A percentile compares a stretch with the other conserved stretches of the same genome.
Evolutionary conservation across 2,329 filamentous ascomycete genomes (phyloP).

Genomic region (Cordyceps farinosa): DNA sequence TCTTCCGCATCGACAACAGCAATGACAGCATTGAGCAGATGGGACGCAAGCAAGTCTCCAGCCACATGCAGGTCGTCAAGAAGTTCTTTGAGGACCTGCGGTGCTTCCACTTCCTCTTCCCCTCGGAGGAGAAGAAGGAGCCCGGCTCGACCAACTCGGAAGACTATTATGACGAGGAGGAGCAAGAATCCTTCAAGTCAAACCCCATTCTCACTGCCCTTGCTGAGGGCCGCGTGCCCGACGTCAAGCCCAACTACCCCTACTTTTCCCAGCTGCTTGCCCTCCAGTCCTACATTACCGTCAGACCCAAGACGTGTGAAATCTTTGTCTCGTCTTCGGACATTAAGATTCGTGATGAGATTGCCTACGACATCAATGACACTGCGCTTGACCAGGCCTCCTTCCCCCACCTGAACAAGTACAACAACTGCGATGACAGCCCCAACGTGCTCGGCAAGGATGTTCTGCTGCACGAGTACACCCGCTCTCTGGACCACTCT

Average conservation of each 20-base stretch:
- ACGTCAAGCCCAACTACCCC: slow-evolving; percentile 59
- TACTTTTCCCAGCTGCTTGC: slow-evolving; percentile 56
- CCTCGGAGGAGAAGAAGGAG: slow-evolving; percentile 53
- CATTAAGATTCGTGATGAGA: slow-evolving; percentile 48
- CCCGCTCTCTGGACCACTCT: slow-evolving; percentile 49
- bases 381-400: slow-evolving; percentile 41
- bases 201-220: slow-evolving; percentile 62
- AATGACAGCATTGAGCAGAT: slow-evolving; percentile 45
- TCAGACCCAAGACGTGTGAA: slow-evolving; percentile 57
- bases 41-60: slow-evolving; percentile 63
- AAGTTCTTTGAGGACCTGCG: slow-evolving; percentile 61
- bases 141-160: slow-evolving; percentile 61
- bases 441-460: slow-evolving; percentile 50
- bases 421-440: slow-evolving; percentile 50
- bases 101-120: slow-evolving; percentile 61
- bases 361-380: slow-evolving; percentile 43
- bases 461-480: slow-evolving; percentile 57
- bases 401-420: slow-evolving; percentile 55
- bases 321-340: slow-evolving; percentile 55
- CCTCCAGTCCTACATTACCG: slow-evolving; percentile 50
- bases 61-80: slow-evolving; percentile 68
- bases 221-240: slow-evolving; percentile 53
- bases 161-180: slow-evolving; percentile 41
- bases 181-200: slow-evolving; percentile 57
- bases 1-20: slow-evolving; percentile 42